Percentiles rank a stretch among this genome's conserved stretches.
phyloP scores from a whole-genome alignment of 2,329 filamentous ascomycete genomes.

The Coleophoma eucalyptorum region DNA sequence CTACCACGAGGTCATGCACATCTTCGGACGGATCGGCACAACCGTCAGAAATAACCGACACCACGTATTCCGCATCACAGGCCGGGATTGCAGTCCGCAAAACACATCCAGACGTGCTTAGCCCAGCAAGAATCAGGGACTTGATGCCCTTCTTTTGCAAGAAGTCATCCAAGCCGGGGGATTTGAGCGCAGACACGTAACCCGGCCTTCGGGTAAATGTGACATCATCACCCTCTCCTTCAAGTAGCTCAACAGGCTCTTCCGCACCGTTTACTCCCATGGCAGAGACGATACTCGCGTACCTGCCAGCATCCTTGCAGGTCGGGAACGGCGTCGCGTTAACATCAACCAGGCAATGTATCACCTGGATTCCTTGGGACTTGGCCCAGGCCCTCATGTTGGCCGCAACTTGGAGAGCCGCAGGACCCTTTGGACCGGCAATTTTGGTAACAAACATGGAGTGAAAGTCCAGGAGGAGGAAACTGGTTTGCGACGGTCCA shows the following conservation, averaged over 20 bases:
- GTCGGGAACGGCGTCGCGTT: conserved; percentile 15
- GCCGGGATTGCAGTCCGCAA: conserved; percentile 22
- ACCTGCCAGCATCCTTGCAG: conserved; percentile 15
- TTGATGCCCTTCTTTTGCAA: conserved; percentile 17
- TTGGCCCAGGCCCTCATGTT: conserved; percentile 24
- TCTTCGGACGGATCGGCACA: conserved; percentile 19
- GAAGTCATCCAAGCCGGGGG: conserved; percentile 18
- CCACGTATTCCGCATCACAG: conserved; percentile 21
- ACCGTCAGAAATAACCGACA: conserved; percentile 23
- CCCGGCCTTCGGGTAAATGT: conserved; percentile 19
- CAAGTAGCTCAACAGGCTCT: conserved; percentile 13
- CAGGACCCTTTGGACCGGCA: conserved; percentile 8
- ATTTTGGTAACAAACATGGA: conserved; percentile 12
- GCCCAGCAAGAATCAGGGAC: conserved; percentile 16
- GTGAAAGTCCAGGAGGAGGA: conserved; percentile 30
- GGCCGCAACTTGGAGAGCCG: conserved; percentile 16
- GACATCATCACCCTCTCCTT: conserved; percentile 11
- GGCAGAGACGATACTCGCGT: conserved; percentile 6
- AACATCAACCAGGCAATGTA: conserved; percentile 23
- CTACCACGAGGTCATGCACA: conserved; percentile 11
- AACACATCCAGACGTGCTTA: conserved; percentile 19
- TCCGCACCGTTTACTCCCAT: conserved; percentile 10
- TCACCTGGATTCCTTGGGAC: conserved; percentile 20
- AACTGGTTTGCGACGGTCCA: conserved; percentile 21
- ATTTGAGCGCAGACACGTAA: conserved; percentile 23